Evolutionary conservation across 164 flowering plant genomes (phyloP).

Genomic region (Vitis cinerea): DNA sequence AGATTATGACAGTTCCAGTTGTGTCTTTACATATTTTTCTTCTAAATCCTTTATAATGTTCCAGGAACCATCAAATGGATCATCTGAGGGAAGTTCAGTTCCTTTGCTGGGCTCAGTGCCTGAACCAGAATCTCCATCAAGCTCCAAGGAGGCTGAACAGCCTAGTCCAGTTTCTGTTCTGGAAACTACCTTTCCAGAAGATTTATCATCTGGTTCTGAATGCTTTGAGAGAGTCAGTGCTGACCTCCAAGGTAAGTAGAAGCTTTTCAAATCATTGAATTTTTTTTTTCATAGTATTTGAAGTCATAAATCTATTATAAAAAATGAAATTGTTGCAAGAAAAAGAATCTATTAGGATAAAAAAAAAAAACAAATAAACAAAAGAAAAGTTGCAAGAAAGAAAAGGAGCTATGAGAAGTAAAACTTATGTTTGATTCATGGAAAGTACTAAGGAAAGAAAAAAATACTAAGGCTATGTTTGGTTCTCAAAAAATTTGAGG

Average conservation of each 20-base stretch:
- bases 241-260: slow-evolving; percentile 67
- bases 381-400: too few relatives aligned
- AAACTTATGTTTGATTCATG: too few relatives aligned
- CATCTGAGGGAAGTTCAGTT: slow-evolving; percentile 23
- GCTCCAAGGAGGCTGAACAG: slow-evolving; percentile 66
- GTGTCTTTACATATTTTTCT: neutral
- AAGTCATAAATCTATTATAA: too few relatives aligned
- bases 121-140: slow-evolving; percentile 51
- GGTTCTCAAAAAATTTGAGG: too few relatives aligned
- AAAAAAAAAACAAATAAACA: too few relatives aligned
- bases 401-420: too few relatives aligned
- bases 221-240: slow-evolving; percentile 79
- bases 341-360: too few relatives aligned
- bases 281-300: too few relatives aligned
- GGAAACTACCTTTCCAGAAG: slow-evolving; percentile 65
- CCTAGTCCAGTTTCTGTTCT: slow-evolving; percentile 85
- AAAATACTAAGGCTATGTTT: too few relatives aligned
- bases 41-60: slow-evolving; percentile 11
- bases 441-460: too few relatives aligned
- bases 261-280: too few relatives aligned
- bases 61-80: slow-evolving; percentile 36
- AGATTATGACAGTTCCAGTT: too few relatives aligned
- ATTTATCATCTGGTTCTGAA: slow-evolving; percentile 65
- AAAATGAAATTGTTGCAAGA: neutral
- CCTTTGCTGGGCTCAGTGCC: slow-evolving; percentile 19